Evolutionary conservation across 306 rosid genomes (phyloP), one percentile per base, ranked within the genome.

Genomic region (Cucumis sativus): DNA sequence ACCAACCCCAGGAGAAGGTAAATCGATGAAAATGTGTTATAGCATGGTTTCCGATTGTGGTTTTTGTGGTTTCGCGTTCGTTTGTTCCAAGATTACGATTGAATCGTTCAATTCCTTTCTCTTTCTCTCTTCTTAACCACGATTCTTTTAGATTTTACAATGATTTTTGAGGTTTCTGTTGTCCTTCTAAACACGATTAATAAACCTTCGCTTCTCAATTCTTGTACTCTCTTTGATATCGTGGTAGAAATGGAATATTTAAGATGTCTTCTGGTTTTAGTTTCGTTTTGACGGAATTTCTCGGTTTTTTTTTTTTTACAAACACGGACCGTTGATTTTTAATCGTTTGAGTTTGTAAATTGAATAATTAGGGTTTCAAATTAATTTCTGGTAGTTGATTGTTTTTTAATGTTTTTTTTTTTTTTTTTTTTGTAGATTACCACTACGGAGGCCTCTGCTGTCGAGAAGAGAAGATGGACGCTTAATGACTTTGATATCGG

Each of bases 401-500:
- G 10, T 61, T 62, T 63, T 77, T 18, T 17, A 33, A 33, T 33
- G 37, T 28, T 28, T 28, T 28, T 28, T 28, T 28, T 35, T 47
- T 2, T 43, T 62, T 63, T 77, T 18, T 17, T 80, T 83, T n/a
- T 20, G 10, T 77, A 96, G 97, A 79, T 78, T 77, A 85, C 90
- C 77, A 85, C 91, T 49, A 79, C 82, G 63, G 91, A 92, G 86
- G 88, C 47, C 76, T 87, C 94, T 25, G 86, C 87, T 75, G 87
- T 66, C 79, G 98, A 89, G 82, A 89, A 86, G 51, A 89, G 78
- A 76, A 89, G 99, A 72, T 96, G 99, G 99, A 92, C 91, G 41
- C 92, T 92, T 14, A 86, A 86, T 55, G 99, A 96, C 83, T 96
- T 96, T 25, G 99, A 96, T 54, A 91, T 96, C 10, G 99, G 99